Conservation (phyloP, 2,329 filamentous ascomycete species). For the Aspergillus sclerotialis region DNA sequence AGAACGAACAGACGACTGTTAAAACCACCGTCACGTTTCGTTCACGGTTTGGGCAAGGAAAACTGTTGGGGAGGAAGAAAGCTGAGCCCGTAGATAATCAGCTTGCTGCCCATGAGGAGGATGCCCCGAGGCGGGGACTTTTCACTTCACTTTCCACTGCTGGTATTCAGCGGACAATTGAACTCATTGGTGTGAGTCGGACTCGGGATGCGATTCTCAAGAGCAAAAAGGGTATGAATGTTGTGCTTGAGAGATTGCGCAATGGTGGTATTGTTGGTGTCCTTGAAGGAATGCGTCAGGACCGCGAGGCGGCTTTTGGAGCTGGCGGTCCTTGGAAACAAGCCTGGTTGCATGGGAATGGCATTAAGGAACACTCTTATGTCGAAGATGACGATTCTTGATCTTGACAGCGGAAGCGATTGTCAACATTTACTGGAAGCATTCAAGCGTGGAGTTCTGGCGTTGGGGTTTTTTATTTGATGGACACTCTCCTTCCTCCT, state of each 20-base stretch:
- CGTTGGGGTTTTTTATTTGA: slow-evolving; percentile 11
- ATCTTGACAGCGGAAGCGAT: slow-evolving; percentile 3
- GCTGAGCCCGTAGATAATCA: slow-evolving; percentile 28
- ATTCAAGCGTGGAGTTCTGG: slow-evolving; percentile 20
- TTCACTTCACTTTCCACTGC: slow-evolving; percentile 54
- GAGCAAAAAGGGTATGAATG: slow-evolving; percentile 60
- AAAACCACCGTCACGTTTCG: slow-evolving; percentile 56
- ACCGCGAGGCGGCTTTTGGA: slow-evolving; percentile 42
- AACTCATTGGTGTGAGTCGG: slow-evolving; percentile 54
- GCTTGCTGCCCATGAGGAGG: slow-evolving; percentile 41
- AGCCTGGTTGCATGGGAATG: slow-evolving; percentile 32
- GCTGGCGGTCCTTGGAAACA: slow-evolving; percentile 36
- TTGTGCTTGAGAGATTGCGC: slow-evolving; percentile 57
- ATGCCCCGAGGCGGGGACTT: slow-evolving; percentile 48
- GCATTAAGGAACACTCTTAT: slow-evolving; percentile 15
- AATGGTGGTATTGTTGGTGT: slow-evolving; percentile 61
- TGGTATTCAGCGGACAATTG: slow-evolving; percentile 56
- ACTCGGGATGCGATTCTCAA: slow-evolving; percentile 56
- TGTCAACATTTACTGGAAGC: slow-evolving; percentile 2
- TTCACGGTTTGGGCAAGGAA: slow-evolving; percentile 54
- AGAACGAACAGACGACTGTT: slow-evolving; percentile 48
- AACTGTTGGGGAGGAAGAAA: slow-evolving; percentile 37
- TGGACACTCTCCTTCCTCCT: slow-evolving; percentile 16
- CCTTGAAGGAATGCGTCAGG: slow-evolving; percentile 62
- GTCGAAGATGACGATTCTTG: slow-evolving; percentile 19